phyloP scores from a whole-genome alignment of 768 basidiomycete genomes.

The Tricholoma matsutake region DNA sequence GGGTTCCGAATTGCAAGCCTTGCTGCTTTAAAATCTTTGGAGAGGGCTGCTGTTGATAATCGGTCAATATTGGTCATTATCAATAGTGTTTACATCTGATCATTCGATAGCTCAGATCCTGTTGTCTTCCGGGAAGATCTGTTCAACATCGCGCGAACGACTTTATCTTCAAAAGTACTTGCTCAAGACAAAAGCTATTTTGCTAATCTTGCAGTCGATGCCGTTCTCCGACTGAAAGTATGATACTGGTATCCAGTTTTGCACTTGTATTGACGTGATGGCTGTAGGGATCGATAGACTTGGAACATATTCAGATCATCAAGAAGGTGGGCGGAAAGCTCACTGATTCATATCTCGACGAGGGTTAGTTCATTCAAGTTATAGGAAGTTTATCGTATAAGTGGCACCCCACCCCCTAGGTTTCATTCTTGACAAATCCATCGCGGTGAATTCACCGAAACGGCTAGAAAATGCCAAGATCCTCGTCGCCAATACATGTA shows the following conservation, averaged over 20 bases:
- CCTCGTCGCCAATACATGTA: conserved; percentile 97
- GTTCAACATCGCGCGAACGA: conserved; percentile 95
- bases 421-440: conserved; percentile 96
- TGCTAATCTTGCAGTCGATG: conserved; percentile 95
- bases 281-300: conserved; percentile 83
- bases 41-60: conserved; percentile 79
- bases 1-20: conserved; percentile 91
- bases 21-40: conserved; percentile 82
- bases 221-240: conserved; percentile 88
- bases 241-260: neutral
- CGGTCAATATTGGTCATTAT: conserved; percentile 47
- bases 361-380: conserved; percentile 52
- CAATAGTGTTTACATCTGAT: neutral
- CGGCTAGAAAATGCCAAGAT: conserved; percentile 94
- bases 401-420: conserved; percentile 43
- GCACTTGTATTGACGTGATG: neutral
- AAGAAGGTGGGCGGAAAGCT: conserved; percentile 99
- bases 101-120: conserved; percentile 57
- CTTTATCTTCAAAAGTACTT: conserved; percentile 92
- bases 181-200: conserved; percentile 98
- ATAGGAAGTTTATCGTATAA: neutral
- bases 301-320: conserved; percentile 99
- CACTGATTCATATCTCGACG: conserved; percentile 96
- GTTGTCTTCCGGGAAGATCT: conserved; percentile 82
- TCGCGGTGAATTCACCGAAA: conserved; percentile 93